A percentile compares a stretch with the other conserved stretches of the same genome.
These are phyloP conservation scores for Fusarium metavorans DNA, from an alignment of 2,329 filamentous ascomycete species.

Conservation along the genomic window DNA sequence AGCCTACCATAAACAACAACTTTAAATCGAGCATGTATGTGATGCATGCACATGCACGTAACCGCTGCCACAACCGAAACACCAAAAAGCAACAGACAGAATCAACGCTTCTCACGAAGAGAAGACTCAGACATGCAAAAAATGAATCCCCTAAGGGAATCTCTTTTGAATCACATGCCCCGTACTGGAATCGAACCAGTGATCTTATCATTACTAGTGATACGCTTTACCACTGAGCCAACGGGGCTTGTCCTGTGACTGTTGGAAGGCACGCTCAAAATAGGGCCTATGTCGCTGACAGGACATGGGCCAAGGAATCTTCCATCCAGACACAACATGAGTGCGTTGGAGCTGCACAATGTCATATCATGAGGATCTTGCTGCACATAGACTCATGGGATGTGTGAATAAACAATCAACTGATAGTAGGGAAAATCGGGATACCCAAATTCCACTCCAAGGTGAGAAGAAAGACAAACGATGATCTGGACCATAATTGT, in stretches of 20 bases:
- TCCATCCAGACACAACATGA: not conserved
- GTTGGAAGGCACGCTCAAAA: not conserved
- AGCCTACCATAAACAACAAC: not conserved
- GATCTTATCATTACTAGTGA: conserved; percentile 54
- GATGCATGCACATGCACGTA: conserved; percentile 10
- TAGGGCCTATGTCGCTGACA: not conserved
- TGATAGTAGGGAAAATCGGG: not conserved
- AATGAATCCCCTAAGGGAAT: not conserved
- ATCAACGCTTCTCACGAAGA: not conserved
- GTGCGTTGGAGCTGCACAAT: not conserved
- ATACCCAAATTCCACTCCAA: not conserved
- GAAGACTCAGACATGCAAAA: not conserved
- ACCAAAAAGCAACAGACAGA: not conserved
- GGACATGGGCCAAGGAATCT: not conserved
- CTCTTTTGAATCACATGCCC: conserved; percentile 30
- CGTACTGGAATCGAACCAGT: conserved; percentile 52
- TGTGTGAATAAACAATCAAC: not conserved
- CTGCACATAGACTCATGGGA: not conserved
- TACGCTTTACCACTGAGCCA: conserved; percentile 53
- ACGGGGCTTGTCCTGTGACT: conserved; percentile 39
- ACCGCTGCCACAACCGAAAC: conserved; percentile 2
- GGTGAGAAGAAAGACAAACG: not conserved
- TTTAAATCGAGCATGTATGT: not conserved
- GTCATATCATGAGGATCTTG: not conserved
- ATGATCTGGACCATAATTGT: not conserved